These are phyloP conservation scores for Cyclaneusma minus DNA, from an alignment of 2,329 filamentous ascomycete species.

Conservation along the genomic window DNA sequence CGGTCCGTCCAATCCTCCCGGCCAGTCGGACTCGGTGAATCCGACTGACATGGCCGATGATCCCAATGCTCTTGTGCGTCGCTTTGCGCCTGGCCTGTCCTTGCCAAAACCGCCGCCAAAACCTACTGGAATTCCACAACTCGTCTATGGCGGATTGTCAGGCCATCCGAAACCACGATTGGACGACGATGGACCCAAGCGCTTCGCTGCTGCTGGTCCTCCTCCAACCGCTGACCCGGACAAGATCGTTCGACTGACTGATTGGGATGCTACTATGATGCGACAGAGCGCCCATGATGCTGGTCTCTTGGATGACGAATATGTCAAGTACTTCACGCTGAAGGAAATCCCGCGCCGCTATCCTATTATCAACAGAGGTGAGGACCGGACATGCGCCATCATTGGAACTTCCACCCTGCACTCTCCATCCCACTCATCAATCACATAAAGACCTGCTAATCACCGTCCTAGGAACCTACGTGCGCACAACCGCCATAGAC, in stretches of 20 bases:
- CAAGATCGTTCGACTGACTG: constrained; percentile 69
- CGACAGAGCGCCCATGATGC: constrained; percentile 75
- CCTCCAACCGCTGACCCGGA: constrained; percentile 45
- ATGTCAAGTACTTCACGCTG: constrained; percentile 34
- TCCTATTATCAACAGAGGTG: constrained; percentile 90
- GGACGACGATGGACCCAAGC: constrained; percentile 7
- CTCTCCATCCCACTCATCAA: constrained; percentile 3
- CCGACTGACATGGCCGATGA: not conserved
- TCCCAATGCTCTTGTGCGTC: not conserved
- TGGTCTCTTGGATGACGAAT: constrained; percentile 71
- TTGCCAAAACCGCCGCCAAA: too few species aligned
- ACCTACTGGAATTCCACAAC: constrained; percentile 7
- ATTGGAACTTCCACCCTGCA: constrained; percentile 1
- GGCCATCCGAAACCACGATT: constrained; percentile 10
- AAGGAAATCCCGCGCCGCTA: constrained; percentile 46
- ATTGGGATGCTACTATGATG: constrained; percentile 80
- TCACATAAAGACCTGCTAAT: not conserved
- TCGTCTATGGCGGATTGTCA: constrained; percentile 8
- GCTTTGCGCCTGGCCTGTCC: constrained; percentile 2
- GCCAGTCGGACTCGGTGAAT: constrained; percentile 7
- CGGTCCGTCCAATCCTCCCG: constrained; percentile 18
- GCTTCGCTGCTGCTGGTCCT: constrained; percentile 12
- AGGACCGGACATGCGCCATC: constrained; percentile 9
- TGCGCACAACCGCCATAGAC: constrained; percentile 74
- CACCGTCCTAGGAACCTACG: constrained; percentile 62